Base-by-base conservation (phyloP, 2,329 filamentous ascomycete genomes). In the Nigrospora oryzae region DNA sequence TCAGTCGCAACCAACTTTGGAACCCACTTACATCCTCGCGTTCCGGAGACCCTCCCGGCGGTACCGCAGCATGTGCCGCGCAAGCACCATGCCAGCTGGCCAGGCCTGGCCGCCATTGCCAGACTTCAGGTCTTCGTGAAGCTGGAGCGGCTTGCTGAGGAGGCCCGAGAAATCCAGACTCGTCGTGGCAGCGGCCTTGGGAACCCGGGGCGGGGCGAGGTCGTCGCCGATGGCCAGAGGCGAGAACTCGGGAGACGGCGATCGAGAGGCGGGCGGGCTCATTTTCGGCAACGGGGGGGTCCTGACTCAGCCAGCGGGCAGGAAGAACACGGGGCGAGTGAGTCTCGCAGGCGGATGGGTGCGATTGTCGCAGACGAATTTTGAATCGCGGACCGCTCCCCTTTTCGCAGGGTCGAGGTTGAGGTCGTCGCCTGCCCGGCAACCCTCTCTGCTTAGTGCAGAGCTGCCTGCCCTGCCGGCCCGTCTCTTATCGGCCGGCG, bases 71-170 rank as follows among this genome's bases (percentile, higher is more conserved):
- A 97, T 77, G 61, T 97, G 94, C 64, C 84, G 88, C 16, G 86
- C 79, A 43, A 98, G 72, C 14, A 93, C 79, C 81, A 95, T 86
- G 11, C 93, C 93, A 1, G 91, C 91, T 3, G 90, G 91, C 93
- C 93, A 97, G 11, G 94, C 75, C 65, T 94, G 87, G 3, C 93
- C 93, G 40, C 93, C 93, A 63, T 93, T 97, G 49, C 93, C 93
- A 51, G 86, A 80, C 46, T 79, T 80, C 40, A 95, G 75, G 64
- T 97, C 90, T 63, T 96, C 89, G 57, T 87, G 85, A 14, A 97
- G 77, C 48, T 77, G 73, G 49, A 97, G 74, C 11, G 86, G 82
- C 40, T 76, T 69, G 16, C 72, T 65, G 32, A 96, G 73, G 43
- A 93, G 75, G 35, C 86, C 84, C 50, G 86, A 83, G 58, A 97